Evolutionary conservation across 108 stramenopile species (phyloP).

Genomic region (Nannochloropsis salina): DNA sequence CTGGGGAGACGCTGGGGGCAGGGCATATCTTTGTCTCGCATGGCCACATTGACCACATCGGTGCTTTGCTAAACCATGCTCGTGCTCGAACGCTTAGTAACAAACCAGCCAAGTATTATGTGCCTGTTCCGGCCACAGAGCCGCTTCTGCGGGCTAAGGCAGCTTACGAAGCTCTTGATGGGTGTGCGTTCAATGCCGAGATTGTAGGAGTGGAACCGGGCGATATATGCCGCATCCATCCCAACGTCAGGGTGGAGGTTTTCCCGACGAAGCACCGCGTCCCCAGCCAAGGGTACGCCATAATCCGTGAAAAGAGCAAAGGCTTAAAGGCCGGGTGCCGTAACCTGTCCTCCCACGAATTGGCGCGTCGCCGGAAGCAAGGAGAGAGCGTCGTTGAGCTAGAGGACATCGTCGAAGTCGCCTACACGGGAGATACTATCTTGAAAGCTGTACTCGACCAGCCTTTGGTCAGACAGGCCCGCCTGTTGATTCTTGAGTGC

Average conservation of each 20-base stretch:
- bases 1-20: conserved; percentile 32
- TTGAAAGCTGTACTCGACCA: not conserved
- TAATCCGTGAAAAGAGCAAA: conserved; percentile 15
- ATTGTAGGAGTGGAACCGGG: not conserved
- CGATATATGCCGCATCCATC: not conserved
- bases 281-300: conserved; percentile 15
- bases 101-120: conserved; percentile 51
- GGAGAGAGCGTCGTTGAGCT: not conserved
- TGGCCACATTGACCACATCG: conserved; percentile 52
- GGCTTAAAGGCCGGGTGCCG: not conserved
- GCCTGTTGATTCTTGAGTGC: conserved; percentile 9
- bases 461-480: not conserved
- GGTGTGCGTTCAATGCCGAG: not conserved
- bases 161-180: conserved; percentile 18
- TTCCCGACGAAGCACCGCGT: conserved; percentile 2
- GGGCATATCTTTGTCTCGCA: conserved; percentile 48
- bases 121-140: conserved; percentile 18
- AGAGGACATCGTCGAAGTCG: not conserved
- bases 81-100: conserved; percentile 37
- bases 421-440: conserved; percentile 15
- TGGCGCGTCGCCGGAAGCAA: not conserved
- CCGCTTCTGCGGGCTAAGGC: conserved; percentile 6
- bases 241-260: not conserved
- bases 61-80: conserved; percentile 43
- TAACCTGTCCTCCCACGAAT: not conserved